Percentiles rank a stretch among this genome's conserved stretches.
These are phyloP conservation scores for Spinacia oleracea DNA, from an alignment of 179 eudicot species.

Conservation along the genomic window DNA sequence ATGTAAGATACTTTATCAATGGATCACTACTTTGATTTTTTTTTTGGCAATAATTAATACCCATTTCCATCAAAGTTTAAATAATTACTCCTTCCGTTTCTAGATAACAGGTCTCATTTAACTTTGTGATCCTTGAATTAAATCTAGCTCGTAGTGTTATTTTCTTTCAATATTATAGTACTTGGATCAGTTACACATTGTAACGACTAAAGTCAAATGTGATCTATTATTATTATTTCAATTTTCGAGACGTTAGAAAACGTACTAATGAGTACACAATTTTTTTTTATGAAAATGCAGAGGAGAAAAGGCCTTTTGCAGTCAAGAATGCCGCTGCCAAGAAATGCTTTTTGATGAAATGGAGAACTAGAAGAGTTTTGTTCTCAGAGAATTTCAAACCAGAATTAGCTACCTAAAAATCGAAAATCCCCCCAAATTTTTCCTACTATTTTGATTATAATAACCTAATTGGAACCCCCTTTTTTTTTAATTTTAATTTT, in stretches of 20 bases:
- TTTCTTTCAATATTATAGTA: too few relatives aligned
- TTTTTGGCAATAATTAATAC: conserved; percentile 19
- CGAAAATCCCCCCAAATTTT: conserved; percentile 12
- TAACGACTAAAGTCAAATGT: not conserved
- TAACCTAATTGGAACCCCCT: conserved; percentile 27
- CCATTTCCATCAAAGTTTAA: not conserved
- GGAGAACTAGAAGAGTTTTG: conserved; percentile 36
- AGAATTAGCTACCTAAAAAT: conserved; percentile 21
- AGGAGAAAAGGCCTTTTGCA: conserved; percentile 87
- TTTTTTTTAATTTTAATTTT: not conserved
- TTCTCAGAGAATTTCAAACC: conserved; percentile 17
- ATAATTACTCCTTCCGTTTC: too few relatives aligned
- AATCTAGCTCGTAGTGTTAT: too few relatives aligned
- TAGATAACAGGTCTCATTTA: not conserved
- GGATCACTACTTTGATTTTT: conserved; percentile 22
- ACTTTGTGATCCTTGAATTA: not conserved
- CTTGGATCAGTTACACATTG: too few relatives aligned
- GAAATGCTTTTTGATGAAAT: conserved; percentile 70
- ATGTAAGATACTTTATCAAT: conserved; percentile 10
- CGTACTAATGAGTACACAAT: not conserved
- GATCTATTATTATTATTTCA: not conserved
- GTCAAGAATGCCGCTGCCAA: conserved; percentile 78
- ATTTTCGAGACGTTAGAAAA: too few relatives aligned
- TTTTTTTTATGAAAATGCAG: conserved; percentile 44
- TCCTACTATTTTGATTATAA: conserved; percentile 24